Evolutionary conservation across 2,329 filamentous ascomycete species (phyloP).

Genomic region (Paracamarosporium sp.): DNA sequence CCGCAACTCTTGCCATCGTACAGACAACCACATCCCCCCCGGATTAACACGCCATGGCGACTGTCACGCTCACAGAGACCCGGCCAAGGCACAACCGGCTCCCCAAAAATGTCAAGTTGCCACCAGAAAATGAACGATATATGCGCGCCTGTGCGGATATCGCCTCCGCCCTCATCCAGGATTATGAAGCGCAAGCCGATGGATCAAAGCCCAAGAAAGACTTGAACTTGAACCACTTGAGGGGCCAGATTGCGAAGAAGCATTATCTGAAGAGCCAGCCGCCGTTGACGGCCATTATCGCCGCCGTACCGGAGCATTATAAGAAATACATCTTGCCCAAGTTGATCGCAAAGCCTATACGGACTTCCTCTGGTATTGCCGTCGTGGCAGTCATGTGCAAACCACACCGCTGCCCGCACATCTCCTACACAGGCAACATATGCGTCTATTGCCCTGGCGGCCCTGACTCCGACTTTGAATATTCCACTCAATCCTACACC

Average conservation of each 20-base stretch:
- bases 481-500: constrained; percentile 98
- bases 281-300: constrained; percentile 94
- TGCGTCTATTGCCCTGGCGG: constrained; percentile 98
- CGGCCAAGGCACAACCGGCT: constrained; percentile 56
- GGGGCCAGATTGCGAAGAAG: constrained; percentile 89
- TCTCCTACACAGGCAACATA: constrained; percentile 98
- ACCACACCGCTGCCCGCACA: constrained; percentile 95
- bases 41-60: constrained; percentile 61
- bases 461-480: constrained; percentile 98
- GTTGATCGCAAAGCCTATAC: constrained; percentile 94
- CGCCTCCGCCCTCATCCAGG: constrained; percentile 90
- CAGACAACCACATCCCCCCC: constrained; percentile 16
- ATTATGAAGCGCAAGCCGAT: constrained; percentile 83
- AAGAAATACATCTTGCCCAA: constrained; percentile 99
- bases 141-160: constrained; percentile 95
- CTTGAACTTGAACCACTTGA: constrained; percentile 88
- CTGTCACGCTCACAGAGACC: constrained; percentile 64
- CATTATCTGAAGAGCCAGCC: constrained; percentile 88
- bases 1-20: constrained; percentile 28
- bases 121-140: constrained; percentile 93
- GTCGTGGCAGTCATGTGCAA: constrained; percentile 99
- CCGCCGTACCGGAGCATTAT: constrained; percentile 98
- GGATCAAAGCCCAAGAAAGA: constrained; percentile 77
- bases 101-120: constrained; percentile 76
- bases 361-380: constrained; percentile 94